phyloP scores from a whole-genome alignment of 305 asterid species.

The Andrographis paniculata region DNA sequence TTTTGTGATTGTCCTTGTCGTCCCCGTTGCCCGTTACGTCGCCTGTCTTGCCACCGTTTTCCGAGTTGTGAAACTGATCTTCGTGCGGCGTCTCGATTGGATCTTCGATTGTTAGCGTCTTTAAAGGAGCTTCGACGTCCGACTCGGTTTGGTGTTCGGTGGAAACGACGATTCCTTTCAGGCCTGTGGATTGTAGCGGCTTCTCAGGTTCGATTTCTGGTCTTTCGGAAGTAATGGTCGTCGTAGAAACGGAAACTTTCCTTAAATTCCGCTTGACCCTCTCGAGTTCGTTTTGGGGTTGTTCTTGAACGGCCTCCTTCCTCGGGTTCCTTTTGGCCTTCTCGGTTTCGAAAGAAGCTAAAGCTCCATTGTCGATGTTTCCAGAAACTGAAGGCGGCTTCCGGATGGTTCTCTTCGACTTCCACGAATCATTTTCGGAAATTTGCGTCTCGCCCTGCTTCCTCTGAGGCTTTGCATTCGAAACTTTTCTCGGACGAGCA shows the following conservation, averaged over 20 bases:
- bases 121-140: slow-evolving; percentile 28
- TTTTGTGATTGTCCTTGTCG: slow-evolving; percentile 46
- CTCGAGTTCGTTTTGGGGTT: slow-evolving; percentile 58
- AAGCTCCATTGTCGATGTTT: slow-evolving; percentile 35
- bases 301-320: slow-evolving; percentile 52
- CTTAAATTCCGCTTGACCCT: slow-evolving; percentile 59
- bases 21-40: too few species aligned
- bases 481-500: slow-evolving; percentile 29
- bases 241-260: slow-evolving; percentile 56
- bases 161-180: slow-evolving; percentile 19
- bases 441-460: slow-evolving; percentile 29
- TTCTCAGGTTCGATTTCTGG: slow-evolving; percentile 40
- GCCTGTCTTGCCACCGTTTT: slow-evolving; percentile 39
- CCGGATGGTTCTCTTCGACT: slow-evolving; percentile 43
- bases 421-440: slow-evolving; percentile 35
- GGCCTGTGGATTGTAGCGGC: slow-evolving; percentile 17
- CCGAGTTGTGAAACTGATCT: slow-evolving; percentile 24
- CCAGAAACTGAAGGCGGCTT: slow-evolving; percentile 31
- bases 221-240: slow-evolving; percentile 28
- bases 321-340: slow-evolving; percentile 41
- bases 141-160: slow-evolving; percentile 25
- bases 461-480: slow-evolving; percentile 43
- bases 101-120: slow-evolving; percentile 30
- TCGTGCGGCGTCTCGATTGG: slow-evolving; percentile 21
- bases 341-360: slow-evolving; percentile 36